A percentile compares a stretch with the other conserved stretches of the same genome.
Evolutionary conservation across 2,329 filamentous ascomycete genomes (phyloP).

Genomic region (Microdochium trichocladiopsis): DNA sequence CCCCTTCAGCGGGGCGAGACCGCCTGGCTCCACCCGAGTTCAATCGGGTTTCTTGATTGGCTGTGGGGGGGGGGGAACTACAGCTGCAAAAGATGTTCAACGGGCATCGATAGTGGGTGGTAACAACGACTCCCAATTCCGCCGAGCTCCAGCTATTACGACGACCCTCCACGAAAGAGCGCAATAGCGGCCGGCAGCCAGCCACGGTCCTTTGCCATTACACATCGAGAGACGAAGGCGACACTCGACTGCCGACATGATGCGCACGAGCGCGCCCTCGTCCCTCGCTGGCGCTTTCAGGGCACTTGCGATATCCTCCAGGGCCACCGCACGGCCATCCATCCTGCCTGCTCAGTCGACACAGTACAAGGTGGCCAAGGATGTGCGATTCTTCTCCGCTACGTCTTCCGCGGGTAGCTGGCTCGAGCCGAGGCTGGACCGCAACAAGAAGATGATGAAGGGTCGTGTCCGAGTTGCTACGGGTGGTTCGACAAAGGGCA

Average conservation of each 20-base stretch:
- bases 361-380: conserved; percentile 26
- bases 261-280: conserved; percentile 37
- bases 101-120: neutral
- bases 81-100: neutral
- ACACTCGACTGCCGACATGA: conserved; percentile 19
- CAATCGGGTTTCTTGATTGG: neutral
- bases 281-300: conserved; percentile 43
- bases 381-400: conserved; percentile 65
- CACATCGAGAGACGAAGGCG: neutral
- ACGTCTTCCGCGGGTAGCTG: conserved; percentile 61
- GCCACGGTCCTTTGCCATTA: neutral
- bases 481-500: conserved; percentile 85
- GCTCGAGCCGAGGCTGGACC: conserved; percentile 70
- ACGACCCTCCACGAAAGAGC: neutral
- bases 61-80: neutral
- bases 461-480: conserved; percentile 82
- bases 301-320: conserved; percentile 36
- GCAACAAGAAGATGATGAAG: conserved; percentile 86
- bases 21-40: neutral
- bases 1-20: neutral
- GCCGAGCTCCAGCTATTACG: neutral
- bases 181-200: neutral
- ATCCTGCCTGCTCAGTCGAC: conserved; percentile 17
- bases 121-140: neutral
- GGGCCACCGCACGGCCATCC: conserved; percentile 29